A percentile compares a stretch with the other conserved stretches of the same genome.
Conservation (phyloP, 805 yeast genomes). For the Sugiyamaella americana region DNA sequence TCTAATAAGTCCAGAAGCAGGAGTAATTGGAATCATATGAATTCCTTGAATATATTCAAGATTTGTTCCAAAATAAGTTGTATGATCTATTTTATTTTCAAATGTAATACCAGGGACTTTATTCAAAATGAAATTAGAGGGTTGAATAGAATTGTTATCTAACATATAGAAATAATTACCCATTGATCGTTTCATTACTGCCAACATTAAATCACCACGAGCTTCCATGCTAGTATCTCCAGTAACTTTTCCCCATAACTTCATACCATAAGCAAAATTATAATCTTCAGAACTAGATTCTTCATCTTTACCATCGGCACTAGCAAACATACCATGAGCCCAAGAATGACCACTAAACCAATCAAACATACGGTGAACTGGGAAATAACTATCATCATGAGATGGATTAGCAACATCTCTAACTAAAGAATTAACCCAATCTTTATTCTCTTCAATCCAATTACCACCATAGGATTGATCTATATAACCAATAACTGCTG, state of each 20-base stretch:
- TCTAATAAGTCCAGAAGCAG: constrained; percentile 52
- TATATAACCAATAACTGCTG: constrained; percentile 64
- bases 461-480: constrained; percentile 47
- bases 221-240: constrained; percentile 51
- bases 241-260: constrained; percentile 60
- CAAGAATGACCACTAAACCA: constrained; percentile 74
- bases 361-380: constrained; percentile 63
- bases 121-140: constrained; percentile 49
- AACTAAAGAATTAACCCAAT: constrained; percentile 55
- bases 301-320: constrained; percentile 66
- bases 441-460: constrained; percentile 45
- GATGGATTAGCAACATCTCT: constrained; percentile 66
- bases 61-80: constrained; percentile 65
- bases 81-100: constrained; percentile 68
- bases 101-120: constrained; percentile 72
- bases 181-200: constrained; percentile 50
- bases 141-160: constrained; percentile 48
- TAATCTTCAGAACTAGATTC: constrained; percentile 71
- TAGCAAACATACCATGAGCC: constrained; percentile 64
- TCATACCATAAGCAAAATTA: constrained; percentile 65
- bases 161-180: constrained; percentile 48
- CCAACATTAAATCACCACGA: constrained; percentile 56
- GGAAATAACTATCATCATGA: constrained; percentile 49
- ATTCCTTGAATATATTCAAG: constrained; percentile 71
- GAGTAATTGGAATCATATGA: constrained; percentile 72